Evolutionary conservation across 2,329 filamentous ascomycete genomes (phyloP).

Genomic region (Alternaria atra): DNA sequence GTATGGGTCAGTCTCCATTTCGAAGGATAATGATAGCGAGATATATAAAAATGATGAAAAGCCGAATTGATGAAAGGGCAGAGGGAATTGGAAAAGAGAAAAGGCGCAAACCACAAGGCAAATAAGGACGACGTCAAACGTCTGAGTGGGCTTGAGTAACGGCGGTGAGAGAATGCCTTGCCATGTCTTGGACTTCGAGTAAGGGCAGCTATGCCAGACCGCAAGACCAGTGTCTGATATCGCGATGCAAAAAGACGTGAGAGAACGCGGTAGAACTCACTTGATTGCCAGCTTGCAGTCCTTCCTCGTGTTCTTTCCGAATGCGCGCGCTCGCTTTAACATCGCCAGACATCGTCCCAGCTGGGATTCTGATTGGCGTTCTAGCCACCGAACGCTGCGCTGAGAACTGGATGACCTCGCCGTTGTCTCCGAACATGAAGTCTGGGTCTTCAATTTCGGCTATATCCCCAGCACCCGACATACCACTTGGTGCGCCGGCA

Average conservation of each 20-base stretch:
- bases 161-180: constrained; percentile 10
- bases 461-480: constrained; percentile 52
- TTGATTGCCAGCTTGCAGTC: constrained; percentile 40
- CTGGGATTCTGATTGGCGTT: constrained; percentile 24
- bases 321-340: constrained; percentile 51
- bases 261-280: constrained; percentile 45
- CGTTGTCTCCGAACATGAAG: constrained; percentile 70
- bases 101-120: not conserved
- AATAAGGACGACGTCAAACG: not conserved
- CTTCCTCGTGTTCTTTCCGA: constrained; percentile 56
- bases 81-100: not conserved
- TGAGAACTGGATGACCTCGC: constrained; percentile 63
- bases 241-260: constrained; percentile 11
- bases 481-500: constrained; percentile 34
- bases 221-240: not conserved
- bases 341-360: constrained; percentile 35
- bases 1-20: constrained; percentile 24
- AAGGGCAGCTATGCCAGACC: not conserved
- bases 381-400: constrained; percentile 16
- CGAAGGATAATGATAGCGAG: not conserved
- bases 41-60: not conserved
- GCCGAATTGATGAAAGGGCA: not conserved
- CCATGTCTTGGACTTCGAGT: constrained; percentile 1
- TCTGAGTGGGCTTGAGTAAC: not conserved
- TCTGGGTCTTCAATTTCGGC: constrained; percentile 59